Conservation (phyloP, 176 grass and related monocot genomes). For the Raddia guianensis region DNA sequence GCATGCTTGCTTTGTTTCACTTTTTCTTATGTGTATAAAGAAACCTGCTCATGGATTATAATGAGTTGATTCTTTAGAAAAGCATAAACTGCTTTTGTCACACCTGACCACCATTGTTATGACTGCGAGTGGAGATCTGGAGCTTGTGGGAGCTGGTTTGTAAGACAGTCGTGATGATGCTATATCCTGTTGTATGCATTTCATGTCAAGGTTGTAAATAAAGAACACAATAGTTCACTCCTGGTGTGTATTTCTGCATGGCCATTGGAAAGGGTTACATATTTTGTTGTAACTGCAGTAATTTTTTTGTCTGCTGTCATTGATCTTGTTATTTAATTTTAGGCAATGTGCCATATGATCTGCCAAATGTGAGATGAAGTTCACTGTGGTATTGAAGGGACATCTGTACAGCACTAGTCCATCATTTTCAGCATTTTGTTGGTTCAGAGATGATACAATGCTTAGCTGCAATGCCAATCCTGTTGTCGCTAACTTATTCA, state of each 20-base stretch:
- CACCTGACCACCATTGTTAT: background rate
- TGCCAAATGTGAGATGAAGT: background rate
- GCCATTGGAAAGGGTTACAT: slow-evolving; percentile 25
- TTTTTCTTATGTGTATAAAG: slow-evolving; percentile 27
- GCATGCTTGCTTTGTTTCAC: slow-evolving; percentile 1
- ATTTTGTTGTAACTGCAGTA: background rate
- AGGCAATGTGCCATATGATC: background rate
- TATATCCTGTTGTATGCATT: slow-evolving; percentile 36
- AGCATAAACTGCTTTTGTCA: background rate
- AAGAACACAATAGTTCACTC: slow-evolving; percentile 32
- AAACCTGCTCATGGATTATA: slow-evolving; percentile 20
- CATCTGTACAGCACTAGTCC: background rate
- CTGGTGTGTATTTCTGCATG: background rate
- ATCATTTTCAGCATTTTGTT: background rate
- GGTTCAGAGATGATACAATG: background rate
- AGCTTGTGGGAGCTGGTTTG: slow-evolving; percentile 25
- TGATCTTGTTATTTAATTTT: background rate
- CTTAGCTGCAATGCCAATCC: background rate
- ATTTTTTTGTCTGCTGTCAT: background rate
- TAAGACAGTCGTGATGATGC: background rate
- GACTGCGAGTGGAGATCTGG: slow-evolving; percentile 1
- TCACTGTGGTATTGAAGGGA: slow-evolving; percentile 3
- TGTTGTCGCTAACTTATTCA: background rate
- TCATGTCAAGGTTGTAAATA: slow-evolving; percentile 41
- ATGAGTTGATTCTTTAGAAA: slow-evolving; percentile 15